Percentiles rank a stretch among this genome's conserved stretches.
Evolutionary conservation across 345 rosid genomes (phyloP).

Genomic region (Luvunga scandens): DNA sequence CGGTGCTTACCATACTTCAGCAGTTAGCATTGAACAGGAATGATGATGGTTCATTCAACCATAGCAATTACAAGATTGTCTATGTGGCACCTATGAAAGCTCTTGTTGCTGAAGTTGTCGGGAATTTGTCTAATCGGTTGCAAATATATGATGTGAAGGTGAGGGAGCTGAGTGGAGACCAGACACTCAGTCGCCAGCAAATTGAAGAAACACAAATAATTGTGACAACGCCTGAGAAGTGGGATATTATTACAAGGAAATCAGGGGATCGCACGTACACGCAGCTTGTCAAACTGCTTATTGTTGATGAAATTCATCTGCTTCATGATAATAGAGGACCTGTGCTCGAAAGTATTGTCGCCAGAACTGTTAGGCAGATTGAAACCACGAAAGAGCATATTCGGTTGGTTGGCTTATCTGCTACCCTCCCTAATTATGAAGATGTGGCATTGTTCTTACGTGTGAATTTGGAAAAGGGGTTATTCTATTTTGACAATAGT

Average conservation of each 20-base stretch:
- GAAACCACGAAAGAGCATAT: slow-evolving; percentile 91
- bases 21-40: slow-evolving; percentile 65
- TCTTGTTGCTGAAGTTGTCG: slow-evolving; percentile 94
- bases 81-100: slow-evolving; percentile 99
- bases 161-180: slow-evolving; percentile 95
- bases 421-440: slow-evolving; percentile 91
- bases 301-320: slow-evolving; percentile 94
- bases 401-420: slow-evolving; percentile 91
- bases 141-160: slow-evolving; percentile 78
- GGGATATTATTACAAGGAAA: slow-evolving; percentile 96
- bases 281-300: slow-evolving; percentile 82
- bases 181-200: slow-evolving; percentile 83
- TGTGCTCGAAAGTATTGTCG: slow-evolving; percentile 97
- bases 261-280: slow-evolving; percentile 99
- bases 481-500: slow-evolving; percentile 91
- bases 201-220: slow-evolving; percentile 96
- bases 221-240: slow-evolving; percentile 97
- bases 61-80: slow-evolving; percentile 77
- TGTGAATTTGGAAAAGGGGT: slow-evolving; percentile 62
- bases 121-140: slow-evolving; percentile 83
- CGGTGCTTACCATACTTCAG: slow-evolving; percentile 94
- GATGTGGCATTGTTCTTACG: slow-evolving; percentile 90
- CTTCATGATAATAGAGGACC: slow-evolving; percentile 99
- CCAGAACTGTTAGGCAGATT: slow-evolving; percentile 92
- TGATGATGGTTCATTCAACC: slow-evolving; percentile 69